A percentile compares a stretch with the other conserved stretches of the same genome.
These are phyloP conservation scores for Plasmodium malariae DNA, from an alignment of 169 alveolate species.

Conservation along the genomic window DNA sequence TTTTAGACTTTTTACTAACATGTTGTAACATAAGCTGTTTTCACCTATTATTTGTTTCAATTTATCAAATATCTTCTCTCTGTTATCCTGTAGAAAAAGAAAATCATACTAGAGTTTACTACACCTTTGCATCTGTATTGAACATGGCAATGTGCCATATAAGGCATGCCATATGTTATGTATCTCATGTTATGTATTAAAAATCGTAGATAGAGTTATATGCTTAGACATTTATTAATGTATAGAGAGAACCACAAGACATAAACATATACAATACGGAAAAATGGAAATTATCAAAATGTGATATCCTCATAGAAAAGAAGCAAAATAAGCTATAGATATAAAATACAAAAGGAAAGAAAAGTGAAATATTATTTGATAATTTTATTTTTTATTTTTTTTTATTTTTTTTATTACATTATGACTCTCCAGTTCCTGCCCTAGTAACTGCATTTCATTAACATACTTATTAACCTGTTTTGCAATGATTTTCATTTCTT, in stretches of 20 bases:
- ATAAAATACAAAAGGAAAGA: neutral
- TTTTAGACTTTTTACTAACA: slow-evolving; percentile 9
- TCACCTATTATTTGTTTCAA: slow-evolving; percentile 32
- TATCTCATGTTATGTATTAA: no score
- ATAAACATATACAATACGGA: no score
- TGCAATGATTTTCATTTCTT: slow-evolving; percentile 54
- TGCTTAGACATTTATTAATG: no score
- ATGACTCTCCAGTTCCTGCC: slow-evolving; percentile 28
- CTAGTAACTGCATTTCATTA: slow-evolving; percentile 15
- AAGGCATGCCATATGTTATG: no score
- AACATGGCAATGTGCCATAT: no score
- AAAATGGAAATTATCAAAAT: neutral
- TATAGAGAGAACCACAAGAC: no score
- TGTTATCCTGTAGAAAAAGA: slow-evolving; percentile 5
- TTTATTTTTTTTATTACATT: slow-evolving; percentile 14
- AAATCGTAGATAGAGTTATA: no score
- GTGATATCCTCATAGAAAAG: neutral
- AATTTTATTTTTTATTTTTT: neutral
- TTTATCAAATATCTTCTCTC: slow-evolving; percentile 22
- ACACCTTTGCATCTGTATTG: no score
- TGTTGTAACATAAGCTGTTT: slow-evolving; percentile 20
- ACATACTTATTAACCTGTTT: slow-evolving; percentile 27
- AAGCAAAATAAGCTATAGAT: neutral
- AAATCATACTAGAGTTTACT: no score
- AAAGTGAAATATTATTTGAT: neutral